These are phyloP conservation scores for Barbarea vulgaris DNA, from an alignment of 345 rosid genomes.

Conservation along the genomic window DNA sequence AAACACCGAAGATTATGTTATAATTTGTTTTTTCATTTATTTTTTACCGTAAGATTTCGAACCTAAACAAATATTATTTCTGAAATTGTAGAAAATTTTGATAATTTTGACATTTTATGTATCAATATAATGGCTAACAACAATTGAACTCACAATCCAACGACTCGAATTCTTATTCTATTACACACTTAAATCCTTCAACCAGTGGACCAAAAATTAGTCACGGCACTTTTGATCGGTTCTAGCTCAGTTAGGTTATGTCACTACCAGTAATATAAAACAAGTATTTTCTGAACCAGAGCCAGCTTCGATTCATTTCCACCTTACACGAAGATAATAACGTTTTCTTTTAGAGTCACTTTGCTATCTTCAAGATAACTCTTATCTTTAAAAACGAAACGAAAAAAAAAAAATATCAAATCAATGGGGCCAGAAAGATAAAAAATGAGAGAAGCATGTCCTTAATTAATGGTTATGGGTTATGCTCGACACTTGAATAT, in stretches of 20 bases:
- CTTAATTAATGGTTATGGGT: slow-evolving; percentile 21
- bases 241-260: not conserved
- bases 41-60: not conserved
- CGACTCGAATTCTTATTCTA: not conserved
- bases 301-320: not conserved
- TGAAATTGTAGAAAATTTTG: not conserved
- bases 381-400: not conserved
- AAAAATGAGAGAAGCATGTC: slow-evolving; percentile 20
- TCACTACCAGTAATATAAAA: not conserved
- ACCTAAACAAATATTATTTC: not conserved
- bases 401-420: slow-evolving; percentile 13
- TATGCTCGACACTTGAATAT: slow-evolving; percentile 19
- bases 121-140: not conserved
- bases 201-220: not conserved
- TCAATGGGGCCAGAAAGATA: slow-evolving; percentile 29
- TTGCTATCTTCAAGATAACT: slow-evolving; percentile 9
- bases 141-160: not conserved
- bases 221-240: not conserved
- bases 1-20: not conserved
- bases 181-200: not conserved
- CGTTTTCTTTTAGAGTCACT: not conserved
- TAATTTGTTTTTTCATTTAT: not conserved
- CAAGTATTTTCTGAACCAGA: not conserved
- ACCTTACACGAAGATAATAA: slow-evolving; percentile 6
- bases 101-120: not conserved